These are phyloP conservation scores for Lithocarpus polystachyus DNA, from an alignment of 306 rosid species.

Conservation along the genomic window DNA sequence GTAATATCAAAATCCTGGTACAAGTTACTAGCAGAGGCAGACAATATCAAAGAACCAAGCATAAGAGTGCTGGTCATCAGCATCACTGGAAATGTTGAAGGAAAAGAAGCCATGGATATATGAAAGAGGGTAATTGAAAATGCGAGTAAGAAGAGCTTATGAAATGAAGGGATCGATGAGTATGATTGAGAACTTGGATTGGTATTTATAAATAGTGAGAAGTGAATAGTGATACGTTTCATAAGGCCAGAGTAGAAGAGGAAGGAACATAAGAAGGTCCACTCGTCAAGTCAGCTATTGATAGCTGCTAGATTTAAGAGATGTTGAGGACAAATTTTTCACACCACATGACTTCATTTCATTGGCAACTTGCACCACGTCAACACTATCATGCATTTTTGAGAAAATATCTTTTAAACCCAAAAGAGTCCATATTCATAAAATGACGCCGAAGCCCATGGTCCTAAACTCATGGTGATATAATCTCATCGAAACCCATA, in stretches of 20 bases:
- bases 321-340: too few relatives aligned
- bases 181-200: background rate
- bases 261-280: background rate
- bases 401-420: too few relatives aligned
- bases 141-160: background rate
- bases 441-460: too few relatives aligned
- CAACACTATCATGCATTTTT: too few relatives aligned
- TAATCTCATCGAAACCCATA: too few relatives aligned
- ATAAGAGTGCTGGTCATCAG: background rate
- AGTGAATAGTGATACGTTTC: too few relatives aligned
- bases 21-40: slow-evolving; percentile 37
- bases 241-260: background rate
- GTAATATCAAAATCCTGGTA: slow-evolving; percentile 53
- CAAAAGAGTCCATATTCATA: too few relatives aligned
- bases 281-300: background rate
- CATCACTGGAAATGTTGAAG: slow-evolving; percentile 4
- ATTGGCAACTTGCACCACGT: too few relatives aligned
- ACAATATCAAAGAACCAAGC: slow-evolving; percentile 22
- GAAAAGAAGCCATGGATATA: slow-evolving; percentile 21
- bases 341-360: too few relatives aligned
- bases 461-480: too few relatives aligned
- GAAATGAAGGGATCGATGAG: background rate
- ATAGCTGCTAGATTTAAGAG: background rate
- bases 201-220: background rate
- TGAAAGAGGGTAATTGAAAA: background rate